Base-by-base conservation (phyloP, 1,139 yeast species). In the Suhomyces bokatorum region DNA sequence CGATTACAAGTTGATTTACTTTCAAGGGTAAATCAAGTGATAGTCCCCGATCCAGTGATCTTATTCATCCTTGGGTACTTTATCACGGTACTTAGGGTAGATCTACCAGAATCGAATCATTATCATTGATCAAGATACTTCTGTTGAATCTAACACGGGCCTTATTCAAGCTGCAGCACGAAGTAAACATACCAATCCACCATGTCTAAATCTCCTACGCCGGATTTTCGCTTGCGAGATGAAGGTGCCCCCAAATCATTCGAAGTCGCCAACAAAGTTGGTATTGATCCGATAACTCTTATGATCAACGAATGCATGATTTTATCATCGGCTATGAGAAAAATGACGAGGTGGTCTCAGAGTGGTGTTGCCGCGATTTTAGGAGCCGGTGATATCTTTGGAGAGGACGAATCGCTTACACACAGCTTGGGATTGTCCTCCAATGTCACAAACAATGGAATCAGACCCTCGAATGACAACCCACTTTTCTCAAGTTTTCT, bases 321-420 rank as follows among this genome's bases (percentile, higher is more conserved):
- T 44, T 80, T 93, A 47, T 83, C 95, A 15, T 85, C 96, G 13
- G 93, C 95, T 27, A 90, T 93, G 97, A 77, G 99, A 42, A 91
- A 91, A 62, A 80, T 83, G 60, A 77, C 87, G 42, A 80, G 95
- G 52, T 85, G 88, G 82, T 76, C 86, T 11, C 89, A 85, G 54
- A 81, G 91, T 32, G 96, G 97, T 3, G 95, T 90, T 39, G 95
- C 97, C 6, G 90, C 96, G 7, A 81, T 91, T 36, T 70, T 91
- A 35, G 87, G 95, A 3, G 85, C 82, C 17, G 73, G 69, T 47
- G 81, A 67, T 51, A 64, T 66, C 17, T 72, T 70, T 54, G 48
- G 46, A 4, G 62, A 56, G 16, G 79, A 73, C 39, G 70, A 74
- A 36, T 56, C 64, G 32, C 55, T 67, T 16, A 56, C 64, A 9